Evolutionary conservation across 352 stramenopile species (phyloP), one percentile per base, ranked within the genome.

Genomic region (Pseudoperonospora humuli): DNA sequence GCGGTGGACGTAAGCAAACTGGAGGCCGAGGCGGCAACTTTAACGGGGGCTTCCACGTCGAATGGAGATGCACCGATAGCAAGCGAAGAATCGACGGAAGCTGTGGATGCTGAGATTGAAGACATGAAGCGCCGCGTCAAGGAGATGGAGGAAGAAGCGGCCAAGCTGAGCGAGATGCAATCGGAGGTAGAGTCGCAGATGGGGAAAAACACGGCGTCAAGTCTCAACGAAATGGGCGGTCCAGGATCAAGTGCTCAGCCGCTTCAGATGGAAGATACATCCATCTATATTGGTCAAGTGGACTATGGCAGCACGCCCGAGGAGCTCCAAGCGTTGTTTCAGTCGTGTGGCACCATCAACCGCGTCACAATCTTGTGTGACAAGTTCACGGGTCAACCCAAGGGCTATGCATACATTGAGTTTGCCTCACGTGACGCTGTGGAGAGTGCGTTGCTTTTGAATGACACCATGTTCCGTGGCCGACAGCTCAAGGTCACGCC

Each of bases 331-430:
- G 75, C 86, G 32, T 87, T 98, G 50, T 99, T 99, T 75, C 80
- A 97, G 57, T 86, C 78, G 5, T 99, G 95, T 59, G 96, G 95
- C 20, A 97, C 83, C 17, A 97, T 98, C 36, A 97, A 98, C 61
- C 83, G 95, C 40, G 88, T 99, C 9, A 99, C 96, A 13, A 99
- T 99, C 54, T 71, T 98, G 15, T 98, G 93, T 61, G 93, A 99
- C 71, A 98, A 98, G 67, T 97, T 95, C 54, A 97, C 95, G 14
- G 92, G 94, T 27, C 83, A 95, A 45, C 87, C 91, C 2, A 96
- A 97, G 84, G 85, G 95, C 40, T 97, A 92, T 51, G 90, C 90
- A 36, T 97, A 97, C 74, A 93, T 97, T 43, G 89, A 97, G 58
- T 97, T 97, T 41, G 73, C 76, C 11, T 86, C 88, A 3, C 82